Evolutionary conservation across 2,329 filamentous ascomycete genomes (phyloP).

Genomic region (Paradendryphiella salina): DNA sequence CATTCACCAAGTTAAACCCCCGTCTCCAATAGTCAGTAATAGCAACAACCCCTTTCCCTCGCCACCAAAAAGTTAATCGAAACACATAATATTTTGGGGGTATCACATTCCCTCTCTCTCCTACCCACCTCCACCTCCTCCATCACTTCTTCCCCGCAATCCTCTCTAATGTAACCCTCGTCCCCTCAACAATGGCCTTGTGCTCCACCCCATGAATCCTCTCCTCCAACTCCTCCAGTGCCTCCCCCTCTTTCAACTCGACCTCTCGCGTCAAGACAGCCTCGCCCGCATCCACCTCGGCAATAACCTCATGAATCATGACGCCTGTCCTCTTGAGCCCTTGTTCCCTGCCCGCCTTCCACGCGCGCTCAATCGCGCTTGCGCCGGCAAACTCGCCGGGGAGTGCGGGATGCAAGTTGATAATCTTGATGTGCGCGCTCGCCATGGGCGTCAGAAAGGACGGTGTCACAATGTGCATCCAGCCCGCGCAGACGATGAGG

Average conservation of each 20-base stretch:
- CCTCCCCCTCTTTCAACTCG: constrained; percentile 59
- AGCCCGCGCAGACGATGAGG: constrained; percentile 77
- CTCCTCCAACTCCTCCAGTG: constrained; percentile 66
- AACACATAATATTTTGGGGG: constrained; percentile 1
- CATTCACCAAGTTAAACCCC: no score
- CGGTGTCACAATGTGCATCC: constrained; percentile 80
- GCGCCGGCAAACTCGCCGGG: constrained; percentile 77
- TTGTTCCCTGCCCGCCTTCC: constrained; percentile 70
- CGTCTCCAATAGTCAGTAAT: no score
- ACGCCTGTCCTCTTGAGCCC: constrained; percentile 72
- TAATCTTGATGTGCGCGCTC: constrained; percentile 65
- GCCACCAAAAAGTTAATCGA: no score
- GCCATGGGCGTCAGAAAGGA: constrained; percentile 71
- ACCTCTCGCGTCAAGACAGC: constrained; percentile 74
- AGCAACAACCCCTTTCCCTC: no score
- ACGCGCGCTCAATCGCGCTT: constrained; percentile 76
- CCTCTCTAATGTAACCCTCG: constrained; percentile 55
- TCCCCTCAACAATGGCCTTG: constrained; percentile 75
- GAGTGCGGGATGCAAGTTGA: constrained; percentile 80
- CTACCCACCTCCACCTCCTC: background rate
- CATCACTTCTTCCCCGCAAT: constrained; percentile 21
- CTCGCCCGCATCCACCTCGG: constrained; percentile 76
- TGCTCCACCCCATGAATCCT: constrained; percentile 79
- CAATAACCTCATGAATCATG: constrained; percentile 82
- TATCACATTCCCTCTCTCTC: constrained; percentile 7